Base-by-base conservation (phyloP, 2,329 filamentous ascomycete species). In the Mariannaea sp. region DNA sequence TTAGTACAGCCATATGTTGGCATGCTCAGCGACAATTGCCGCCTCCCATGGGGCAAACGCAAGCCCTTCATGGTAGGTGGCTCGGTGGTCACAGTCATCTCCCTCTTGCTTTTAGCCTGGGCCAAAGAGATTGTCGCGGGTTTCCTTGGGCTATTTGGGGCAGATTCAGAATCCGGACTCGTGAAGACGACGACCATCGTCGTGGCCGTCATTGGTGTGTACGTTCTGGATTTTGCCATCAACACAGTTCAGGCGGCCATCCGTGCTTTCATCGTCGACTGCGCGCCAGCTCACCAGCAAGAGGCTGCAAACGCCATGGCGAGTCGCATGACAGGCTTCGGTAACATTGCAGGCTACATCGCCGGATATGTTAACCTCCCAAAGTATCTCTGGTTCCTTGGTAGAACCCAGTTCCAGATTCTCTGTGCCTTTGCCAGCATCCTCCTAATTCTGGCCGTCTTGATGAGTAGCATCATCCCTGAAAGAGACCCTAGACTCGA, bases 241-340 rank as follows among this genome's bases (percentile, higher is more conserved):
- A 97, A 97, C 73, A 94, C 92, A 82, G 90, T 97, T 27, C 93
- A 97, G 81, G 93, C 94, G 42, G 89, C 86, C 4, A 89, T 97
- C 66, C 84, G 92, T 60, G 91, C 92, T 19, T 96, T 95, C 69
- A 96, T 97, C 49, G 89, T 97, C 19, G 93, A 97, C 68, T 93
- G 92, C 66, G 89, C 90, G 0, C 94, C 94, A 0, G 84, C 90
- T 1, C 92, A 97, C 67, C 93, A 97, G 70, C 93, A 97, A 75
- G 92, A 96, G 72, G 81, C 87, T 30, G 93, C 92, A 49, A 97
- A 97, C 73, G 88, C 93, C 33, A 97, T 95, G 92, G 91, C 93
- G 16, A 92, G 90, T 66, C 85, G 93, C 45, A 83, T 93, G 52
- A 88, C 87, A 9, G 93, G 93, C 19, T 76, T 96, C 39, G 94